Evolutionary conservation across 768 basidiomycete species (phyloP), one percentile per base, ranked within the genome.

Genomic region (Boletales sp.): DNA sequence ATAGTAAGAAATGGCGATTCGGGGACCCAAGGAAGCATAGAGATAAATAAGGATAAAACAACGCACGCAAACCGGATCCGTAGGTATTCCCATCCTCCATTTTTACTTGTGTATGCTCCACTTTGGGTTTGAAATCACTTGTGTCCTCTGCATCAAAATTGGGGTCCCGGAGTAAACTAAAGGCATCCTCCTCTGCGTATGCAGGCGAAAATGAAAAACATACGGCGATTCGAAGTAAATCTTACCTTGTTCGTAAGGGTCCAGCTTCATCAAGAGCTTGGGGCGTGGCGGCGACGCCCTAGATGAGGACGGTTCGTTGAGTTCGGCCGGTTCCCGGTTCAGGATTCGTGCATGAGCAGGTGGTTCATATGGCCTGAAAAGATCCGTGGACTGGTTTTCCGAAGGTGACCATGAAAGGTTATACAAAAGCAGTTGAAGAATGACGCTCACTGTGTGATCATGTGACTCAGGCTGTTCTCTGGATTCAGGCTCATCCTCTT

Each of bases 161-260:
- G 17, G 31, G 34, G 13, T 39, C 40, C 2, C 35, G 64, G 27
- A 66, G 51, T 6, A 50, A 8, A 1, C 34, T 45, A 9, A 53
- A 32, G 11, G 65, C 57, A 5, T 64, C 60, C 36, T 68, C 66
- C 2, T 68, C 65, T 68, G 19, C 14, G 7, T 6, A 30, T 36
- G 1, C 1, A 6, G 10, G 17, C 12, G 38, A 10, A 35, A 21
- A 29, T 2, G 5, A 39, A 36, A 11, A 3, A 8, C 41, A 13
- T 13, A 3, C 10, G 17, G 32, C 5, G 7, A 39, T 2, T 35
- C 15, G 19, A 18, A 14, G 3, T 11, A 6, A 36, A 4, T 7
- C 41, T 42, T 15, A 55, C 67, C 67, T 17, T 65, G 21, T 34
- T 67, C 64, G 6, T 66, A 68, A 0, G 65, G 65, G 43, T 68